Evolutionary conservation across 495 filamentous ascomycete species (phyloP).

Genomic region (Penicillium canescens): DNA sequence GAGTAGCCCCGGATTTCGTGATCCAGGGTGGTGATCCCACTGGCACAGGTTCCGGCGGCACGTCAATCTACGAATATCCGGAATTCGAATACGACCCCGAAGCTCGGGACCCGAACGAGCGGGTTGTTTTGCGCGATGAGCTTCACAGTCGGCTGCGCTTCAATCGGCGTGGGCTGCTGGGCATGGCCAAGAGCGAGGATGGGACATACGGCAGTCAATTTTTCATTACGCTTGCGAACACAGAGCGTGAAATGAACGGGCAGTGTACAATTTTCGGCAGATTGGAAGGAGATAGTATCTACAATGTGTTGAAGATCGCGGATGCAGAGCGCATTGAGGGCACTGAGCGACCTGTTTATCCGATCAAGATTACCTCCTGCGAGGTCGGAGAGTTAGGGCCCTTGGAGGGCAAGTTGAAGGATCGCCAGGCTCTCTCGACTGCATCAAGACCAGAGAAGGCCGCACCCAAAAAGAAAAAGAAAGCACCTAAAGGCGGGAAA

Average conservation of each 20-base stretch:
- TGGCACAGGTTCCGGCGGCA: constrained; percentile 87
- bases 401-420: constrained; percentile 84
- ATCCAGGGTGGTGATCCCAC: constrained; percentile 94
- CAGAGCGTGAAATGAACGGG: constrained; percentile 79
- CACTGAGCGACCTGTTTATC: constrained; percentile 84
- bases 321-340: constrained; percentile 80
- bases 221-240: constrained; percentile 84
- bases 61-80: constrained; percentile 85
- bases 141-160: constrained; percentile 90
- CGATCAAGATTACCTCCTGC: constrained; percentile 72
- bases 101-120: constrained; percentile 54
- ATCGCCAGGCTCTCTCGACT: constrained; percentile 50
- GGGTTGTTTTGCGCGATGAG: constrained; percentile 79
- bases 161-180: constrained; percentile 86
- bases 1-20: constrained; percentile 86
- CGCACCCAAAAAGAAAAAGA: constrained; percentile 69
- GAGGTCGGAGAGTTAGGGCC: constrained; percentile 81
- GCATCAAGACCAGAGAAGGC: constrained; percentile 40
- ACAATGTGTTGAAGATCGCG: constrained; percentile 89
- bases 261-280: constrained; percentile 95
- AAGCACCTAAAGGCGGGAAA: constrained; percentile 73
- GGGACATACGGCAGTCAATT: constrained; percentile 90
- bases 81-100: constrained; percentile 71
- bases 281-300: constrained; percentile 91
- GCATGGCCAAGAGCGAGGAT: constrained; percentile 79